Percentiles rank a stretch among this genome's conserved stretches.
These are phyloP conservation scores for Cyberlindnera maritima DNA, from an alignment of 805 yeast genomes.

Conservation along the genomic window DNA sequence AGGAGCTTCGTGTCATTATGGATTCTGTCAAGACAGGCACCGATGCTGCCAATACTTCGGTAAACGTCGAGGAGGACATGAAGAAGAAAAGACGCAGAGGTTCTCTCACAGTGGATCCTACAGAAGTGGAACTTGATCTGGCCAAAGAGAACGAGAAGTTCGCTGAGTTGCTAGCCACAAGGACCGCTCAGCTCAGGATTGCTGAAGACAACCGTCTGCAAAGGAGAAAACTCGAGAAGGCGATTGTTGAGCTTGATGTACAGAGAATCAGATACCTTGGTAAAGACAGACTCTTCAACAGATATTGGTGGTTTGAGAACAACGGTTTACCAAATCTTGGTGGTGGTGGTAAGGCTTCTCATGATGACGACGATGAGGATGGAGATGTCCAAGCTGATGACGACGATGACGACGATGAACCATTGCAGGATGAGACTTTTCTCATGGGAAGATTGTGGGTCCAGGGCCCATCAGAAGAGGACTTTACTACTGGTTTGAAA, in stretches of 20 bases:
- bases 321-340: constrained; percentile 69
- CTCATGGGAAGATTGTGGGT: constrained; percentile 86
- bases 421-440: constrained; percentile 51
- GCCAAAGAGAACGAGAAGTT: constrained; percentile 43
- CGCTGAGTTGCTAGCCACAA: constrained; percentile 40
- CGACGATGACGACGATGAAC: constrained; percentile 45
- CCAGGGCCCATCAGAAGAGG: constrained; percentile 75
- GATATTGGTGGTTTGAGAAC: constrained; percentile 94
- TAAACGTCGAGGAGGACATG: constrained; percentile 18
- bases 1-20: constrained; percentile 34
- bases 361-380: constrained; percentile 13
- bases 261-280: constrained; percentile 80
- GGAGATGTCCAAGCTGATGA: constrained; percentile 41
- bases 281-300: constrained; percentile 75
- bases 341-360: constrained; percentile 34
- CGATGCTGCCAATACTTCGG: constrained; percentile 2
- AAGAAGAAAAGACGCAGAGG: constrained; percentile 31
- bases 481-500: constrained; percentile 33
- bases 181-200: constrained; percentile 36
- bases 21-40: constrained; percentile 24
- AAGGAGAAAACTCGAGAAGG: constrained; percentile 54
- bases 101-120: constrained; percentile 35
- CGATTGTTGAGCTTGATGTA: constrained; percentile 66
- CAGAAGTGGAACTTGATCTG: constrained; percentile 34
- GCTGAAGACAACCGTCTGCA: constrained; percentile 47